phyloP scores from a whole-genome alignment of 148 eudicot species.

The Vaccinium corymbosum region DNA sequence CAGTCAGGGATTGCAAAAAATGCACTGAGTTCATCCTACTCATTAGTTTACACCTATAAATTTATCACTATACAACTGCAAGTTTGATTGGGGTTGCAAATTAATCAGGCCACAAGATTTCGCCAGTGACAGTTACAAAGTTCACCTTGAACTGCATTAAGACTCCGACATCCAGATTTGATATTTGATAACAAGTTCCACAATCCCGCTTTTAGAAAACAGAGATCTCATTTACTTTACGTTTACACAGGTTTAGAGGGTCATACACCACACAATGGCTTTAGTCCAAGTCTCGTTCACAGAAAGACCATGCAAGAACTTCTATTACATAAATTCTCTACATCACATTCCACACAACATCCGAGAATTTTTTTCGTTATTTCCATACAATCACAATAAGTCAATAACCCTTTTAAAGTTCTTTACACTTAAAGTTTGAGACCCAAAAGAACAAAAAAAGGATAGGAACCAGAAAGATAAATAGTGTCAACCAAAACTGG shows the following conservation, averaged over 20 bases:
- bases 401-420: neutral
- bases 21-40: neutral
- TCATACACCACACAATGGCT: neutral
- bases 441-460: neutral
- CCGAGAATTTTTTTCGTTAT: neutral
- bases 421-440: neutral
- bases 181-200: constrained; percentile 1
- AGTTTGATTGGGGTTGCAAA: neutral
- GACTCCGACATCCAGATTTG: neutral
- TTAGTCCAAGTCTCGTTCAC: neutral
- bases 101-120: neutral
- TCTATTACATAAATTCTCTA: neutral
- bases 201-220: neutral
- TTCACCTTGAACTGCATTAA: neutral
- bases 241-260: neutral
- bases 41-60: neutral
- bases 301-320: neutral
- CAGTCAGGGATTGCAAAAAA: neutral
- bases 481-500: neutral
- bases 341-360: neutral
- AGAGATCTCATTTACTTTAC: neutral
- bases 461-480: neutral
- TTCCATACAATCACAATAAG: neutral
- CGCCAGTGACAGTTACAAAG: neutral
- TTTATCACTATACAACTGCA: neutral